These are phyloP conservation scores for Trichoderma simmonsii DNA, from an alignment of 2,329 filamentous ascomycete genomes.

Conservation along the genomic window DNA sequence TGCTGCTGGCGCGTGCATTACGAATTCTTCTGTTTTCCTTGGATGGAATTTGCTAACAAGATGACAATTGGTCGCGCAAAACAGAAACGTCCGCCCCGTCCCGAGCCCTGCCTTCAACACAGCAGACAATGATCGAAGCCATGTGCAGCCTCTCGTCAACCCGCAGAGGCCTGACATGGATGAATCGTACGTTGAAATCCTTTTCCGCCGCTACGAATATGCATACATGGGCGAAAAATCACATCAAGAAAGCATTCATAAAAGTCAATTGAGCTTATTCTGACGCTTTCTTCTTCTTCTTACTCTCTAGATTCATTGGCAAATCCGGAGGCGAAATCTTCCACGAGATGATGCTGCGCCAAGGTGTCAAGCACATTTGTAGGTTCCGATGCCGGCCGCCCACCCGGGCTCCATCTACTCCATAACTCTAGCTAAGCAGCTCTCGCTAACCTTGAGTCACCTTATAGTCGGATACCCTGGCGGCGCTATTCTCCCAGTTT, in stretches of 20 bases:
- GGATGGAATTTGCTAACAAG: conserved; percentile 89
- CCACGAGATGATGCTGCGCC: conserved; percentile 96
- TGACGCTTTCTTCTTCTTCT: background rate
- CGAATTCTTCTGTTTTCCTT: background rate
- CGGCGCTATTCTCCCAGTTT: conserved; percentile 94
- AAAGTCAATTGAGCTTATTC: background rate
- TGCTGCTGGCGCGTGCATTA: conserved; percentile 35
- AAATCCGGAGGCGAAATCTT: conserved; percentile 93
- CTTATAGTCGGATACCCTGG: conserved; percentile 80
- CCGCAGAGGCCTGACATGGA: conserved; percentile 62
- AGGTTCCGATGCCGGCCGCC: conserved; percentile 42
- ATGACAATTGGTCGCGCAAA: conserved; percentile 83
- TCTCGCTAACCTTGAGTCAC: conserved; percentile 43
- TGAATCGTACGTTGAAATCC: conserved; percentile 61
- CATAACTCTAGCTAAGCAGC: conserved; percentile 96
- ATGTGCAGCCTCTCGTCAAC: conserved; percentile 66
- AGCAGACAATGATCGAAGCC: conserved; percentile 43
- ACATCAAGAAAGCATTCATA: conserved; percentile 17
- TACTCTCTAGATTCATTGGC: conserved; percentile 67
- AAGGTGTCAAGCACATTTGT: conserved; percentile 66
- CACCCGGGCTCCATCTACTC: conserved; percentile 95
- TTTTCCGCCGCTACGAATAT: background rate
- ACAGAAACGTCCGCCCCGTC: conserved; percentile 46
- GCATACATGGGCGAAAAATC: background rate
- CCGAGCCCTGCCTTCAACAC: conserved; percentile 61